phyloP scores from a whole-genome alignment of 129 eudicot species.

The Artemisia argyi region DNA sequence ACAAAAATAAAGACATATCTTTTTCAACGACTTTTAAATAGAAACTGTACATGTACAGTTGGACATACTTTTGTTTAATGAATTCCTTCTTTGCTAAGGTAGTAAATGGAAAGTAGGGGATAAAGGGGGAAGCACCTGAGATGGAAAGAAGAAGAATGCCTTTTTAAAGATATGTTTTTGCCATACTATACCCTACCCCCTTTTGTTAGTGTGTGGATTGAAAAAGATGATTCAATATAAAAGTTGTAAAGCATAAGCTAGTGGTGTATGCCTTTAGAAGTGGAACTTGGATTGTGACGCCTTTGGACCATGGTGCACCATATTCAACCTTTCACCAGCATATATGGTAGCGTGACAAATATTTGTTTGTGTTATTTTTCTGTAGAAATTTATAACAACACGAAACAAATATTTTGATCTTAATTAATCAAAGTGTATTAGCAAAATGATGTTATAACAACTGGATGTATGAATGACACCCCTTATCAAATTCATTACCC shows the following conservation, averaged over 20 bases:
- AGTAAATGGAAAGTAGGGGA: constrained; percentile 8
- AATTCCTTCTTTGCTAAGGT: constrained; percentile 67
- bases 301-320: constrained; percentile 33
- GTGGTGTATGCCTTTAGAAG: constrained; percentile 51
- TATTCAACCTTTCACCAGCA: constrained; percentile 24
- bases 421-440: too few relatives aligned
- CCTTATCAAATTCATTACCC: too few relatives aligned
- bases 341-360: constrained; percentile 16
- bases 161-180: constrained; percentile 31
- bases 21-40: background rate
- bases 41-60: constrained; percentile 7
- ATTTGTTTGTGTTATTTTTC: too few relatives aligned
- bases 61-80: constrained; percentile 20
- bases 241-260: constrained; percentile 32
- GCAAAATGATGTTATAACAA: too few relatives aligned
- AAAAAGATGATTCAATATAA: constrained; percentile 32
- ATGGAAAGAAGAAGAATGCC: constrained; percentile 24
- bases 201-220: constrained; percentile 38
- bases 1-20: background rate
- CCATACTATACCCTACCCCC: constrained; percentile 6
- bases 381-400: too few relatives aligned
- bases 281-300: constrained; percentile 34
- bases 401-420: too few relatives aligned
- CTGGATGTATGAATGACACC: too few relatives aligned
- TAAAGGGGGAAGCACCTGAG: constrained; percentile 41